Evolutionary conservation across 768 basidiomycete genomes (phyloP).

Genomic region (Hypholoma sublateritium): DNA sequence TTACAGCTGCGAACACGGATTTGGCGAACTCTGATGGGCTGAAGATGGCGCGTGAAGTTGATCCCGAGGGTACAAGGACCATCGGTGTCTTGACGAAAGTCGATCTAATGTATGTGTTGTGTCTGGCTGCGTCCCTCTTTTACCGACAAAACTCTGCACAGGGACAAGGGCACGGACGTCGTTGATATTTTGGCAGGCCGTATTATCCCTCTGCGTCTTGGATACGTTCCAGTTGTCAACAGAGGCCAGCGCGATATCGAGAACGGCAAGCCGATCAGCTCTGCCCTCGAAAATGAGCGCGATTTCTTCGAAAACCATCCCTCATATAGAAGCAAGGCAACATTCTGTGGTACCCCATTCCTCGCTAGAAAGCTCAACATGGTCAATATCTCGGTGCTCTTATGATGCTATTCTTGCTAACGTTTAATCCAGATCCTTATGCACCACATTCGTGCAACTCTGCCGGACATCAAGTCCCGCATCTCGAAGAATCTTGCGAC

Average conservation of each 20-base stretch:
- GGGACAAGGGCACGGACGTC: conserved; percentile 97
- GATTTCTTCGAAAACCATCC: conserved; percentile 94
- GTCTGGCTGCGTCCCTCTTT: not conserved
- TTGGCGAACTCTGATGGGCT: conserved; percentile 98
- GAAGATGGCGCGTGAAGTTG: conserved; percentile 94
- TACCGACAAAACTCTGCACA: conserved; percentile 27
- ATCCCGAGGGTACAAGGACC: conserved; percentile 94
- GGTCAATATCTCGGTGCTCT: conserved; percentile 42
- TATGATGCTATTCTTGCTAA: not conserved
- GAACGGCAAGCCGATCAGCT: conserved; percentile 75
- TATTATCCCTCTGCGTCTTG: conserved; percentile 92
- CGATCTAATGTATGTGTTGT: conserved; percentile 83
- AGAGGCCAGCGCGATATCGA: conserved; percentile 98
- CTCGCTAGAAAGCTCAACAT: conserved; percentile 93
- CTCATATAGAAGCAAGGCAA: conserved; percentile 90
- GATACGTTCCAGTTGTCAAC: conserved; percentile 99
- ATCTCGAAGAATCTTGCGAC: conserved; percentile 91
- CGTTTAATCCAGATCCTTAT: conserved; percentile 76
- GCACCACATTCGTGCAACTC: conserved; percentile 96
- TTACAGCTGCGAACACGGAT: conserved; percentile 94
- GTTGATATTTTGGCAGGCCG: conserved; percentile 98
- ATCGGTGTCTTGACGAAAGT: conserved; percentile 99
- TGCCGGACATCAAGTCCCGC: conserved; percentile 98
- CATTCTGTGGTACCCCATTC: conserved; percentile 97
- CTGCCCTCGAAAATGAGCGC: conserved; percentile 86